Base-by-base conservation (phyloP, 2,329 filamentous ascomycete species). In the Botryosphaeria dothidea region DNA sequence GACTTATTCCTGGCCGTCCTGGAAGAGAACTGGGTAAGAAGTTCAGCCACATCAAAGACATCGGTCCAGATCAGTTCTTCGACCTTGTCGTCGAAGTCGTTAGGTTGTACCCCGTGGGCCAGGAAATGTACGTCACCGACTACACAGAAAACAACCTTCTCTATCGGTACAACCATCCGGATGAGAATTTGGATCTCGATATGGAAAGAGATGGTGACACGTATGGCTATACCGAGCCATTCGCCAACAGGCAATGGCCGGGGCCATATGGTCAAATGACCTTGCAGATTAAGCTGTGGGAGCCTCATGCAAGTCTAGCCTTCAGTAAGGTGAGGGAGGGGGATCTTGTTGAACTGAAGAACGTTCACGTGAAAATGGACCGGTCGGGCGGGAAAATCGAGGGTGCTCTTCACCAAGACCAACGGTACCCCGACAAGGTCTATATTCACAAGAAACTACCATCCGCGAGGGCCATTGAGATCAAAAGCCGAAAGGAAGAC, bases 1-100 rank as follows among this genome's bases (percentile, higher is more conserved):
- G 15, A 11, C n/a, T 9, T 17, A 31, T 4, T 43, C 8, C 11
- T 17, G 8, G 19, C 19, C 3, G 41, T 27, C 25, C 38, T 4
- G 6, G 6, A 6, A 60, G 25, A 19, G 15, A 15, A 8, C 9
- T 25, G 3, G 13, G 9, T 11, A 27, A 43, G 2, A 54, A 64
- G 34, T 60, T 57, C 38, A n/a, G 9, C 7, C 34, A 89, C 19
- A 83, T 97, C 62, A 82, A 89, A 68, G 86, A 93, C 69, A 77
- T 92, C 1, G 71, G 78, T 2, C 78, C 83, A 0, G 75, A 76
- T 15, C 80, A 71, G 0, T 96, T 89, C 72, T 87, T 84, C 70
- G 87, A 97, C 72, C 73, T 96, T 1, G 80, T 92, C 19, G 92
- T 86, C 1, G 85, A 93, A 72, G 86, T 96, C 2, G 84, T 93